Base-by-base conservation (phyloP, 2,329 filamentous ascomycete species). In the Diaporthe sp. region DNA sequence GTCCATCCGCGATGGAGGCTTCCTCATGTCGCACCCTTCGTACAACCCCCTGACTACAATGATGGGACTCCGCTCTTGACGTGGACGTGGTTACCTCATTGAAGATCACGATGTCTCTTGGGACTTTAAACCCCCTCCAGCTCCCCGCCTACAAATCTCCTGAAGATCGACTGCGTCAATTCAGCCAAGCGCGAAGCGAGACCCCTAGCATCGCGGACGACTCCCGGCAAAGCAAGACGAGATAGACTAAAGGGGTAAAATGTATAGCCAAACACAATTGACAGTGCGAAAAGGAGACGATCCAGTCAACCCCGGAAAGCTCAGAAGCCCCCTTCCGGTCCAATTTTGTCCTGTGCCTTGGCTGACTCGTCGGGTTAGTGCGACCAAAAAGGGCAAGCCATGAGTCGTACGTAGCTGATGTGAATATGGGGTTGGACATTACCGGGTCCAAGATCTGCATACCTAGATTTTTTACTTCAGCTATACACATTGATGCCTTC, bases 31-130 rank as follows among this genome's bases (percentile, higher is more conserved):
- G 44, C 25, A 37, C 62, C 7, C 31, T 51, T 68, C 44, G 13
- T 37, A 25, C 46, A 37, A 25, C 22, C 62, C 61, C 62, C 62
- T 67, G 62, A 37, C 62, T 51, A 37, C 62, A 68, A 68, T 53
- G 25, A 17, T 37, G 10, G 44, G 31, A 53, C 44, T 53, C 62
- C 62, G 62, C 62, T 46, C 28, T 68, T 25, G 28, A 53, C 44
- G 19, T 53, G 62, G 44, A 37, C 31, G 10, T 39, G 1, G 13
- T 53, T 12, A 4, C 31, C 44, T 68, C 25, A 39, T 53, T 68
- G 62, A 68, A 68, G 62, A 68, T 68, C 62, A 68, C 62, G 62
- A 68, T 68, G 22, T 49, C 62, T 51, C 22, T 42, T n/a, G 44
- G 62, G 31, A 25, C 62, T 49, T 37, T 49, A n/a, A 19, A 37